Conservation (phyloP, 164 flowering plant species). For the Litsea cubeba region DNA sequence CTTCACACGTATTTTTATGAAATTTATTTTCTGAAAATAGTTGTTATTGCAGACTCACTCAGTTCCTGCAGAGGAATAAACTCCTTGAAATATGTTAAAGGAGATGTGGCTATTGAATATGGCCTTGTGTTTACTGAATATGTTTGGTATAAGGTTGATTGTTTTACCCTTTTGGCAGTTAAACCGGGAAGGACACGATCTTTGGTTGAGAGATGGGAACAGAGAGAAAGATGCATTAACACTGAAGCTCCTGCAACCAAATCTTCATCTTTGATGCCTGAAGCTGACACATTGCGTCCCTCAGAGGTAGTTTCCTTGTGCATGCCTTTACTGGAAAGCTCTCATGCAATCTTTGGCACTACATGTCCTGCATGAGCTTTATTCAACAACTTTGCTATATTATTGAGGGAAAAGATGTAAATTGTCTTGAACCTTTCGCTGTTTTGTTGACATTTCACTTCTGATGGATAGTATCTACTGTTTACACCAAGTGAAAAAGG, state of each 20-base stretch:
- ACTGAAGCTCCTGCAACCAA: constrained; percentile 29
- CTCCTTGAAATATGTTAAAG: constrained; percentile 50
- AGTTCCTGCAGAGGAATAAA: constrained; percentile 21
- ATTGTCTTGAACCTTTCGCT: not conserved
- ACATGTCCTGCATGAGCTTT: not conserved
- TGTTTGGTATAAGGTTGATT: constrained; percentile 6
- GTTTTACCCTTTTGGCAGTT: constrained; percentile 34
- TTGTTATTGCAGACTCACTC: constrained; percentile 26
- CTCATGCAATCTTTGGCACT: not conserved
- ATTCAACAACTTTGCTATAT: not conserved
- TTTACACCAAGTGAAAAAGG: not conserved
- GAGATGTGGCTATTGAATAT: constrained; percentile 40
- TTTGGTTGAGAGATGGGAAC: constrained; percentile 86
- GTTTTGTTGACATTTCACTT: no score
- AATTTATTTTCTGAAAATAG: constrained; percentile 1
- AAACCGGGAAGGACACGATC: constrained; percentile 79
- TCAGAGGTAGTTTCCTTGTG: constrained; percentile 16
- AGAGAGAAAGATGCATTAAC: constrained; percentile 34
- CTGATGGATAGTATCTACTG: no score
- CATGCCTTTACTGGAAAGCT: not conserved
- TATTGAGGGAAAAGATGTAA: not conserved
- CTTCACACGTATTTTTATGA: not conserved
- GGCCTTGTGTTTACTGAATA: not conserved
- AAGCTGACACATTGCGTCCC: constrained; percentile 20
- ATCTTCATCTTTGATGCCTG: constrained; percentile 12